These are phyloP conservation scores for Fusarium anguioides DNA, from an alignment of 2,329 filamentous ascomycete species.

Conservation along the genomic window DNA sequence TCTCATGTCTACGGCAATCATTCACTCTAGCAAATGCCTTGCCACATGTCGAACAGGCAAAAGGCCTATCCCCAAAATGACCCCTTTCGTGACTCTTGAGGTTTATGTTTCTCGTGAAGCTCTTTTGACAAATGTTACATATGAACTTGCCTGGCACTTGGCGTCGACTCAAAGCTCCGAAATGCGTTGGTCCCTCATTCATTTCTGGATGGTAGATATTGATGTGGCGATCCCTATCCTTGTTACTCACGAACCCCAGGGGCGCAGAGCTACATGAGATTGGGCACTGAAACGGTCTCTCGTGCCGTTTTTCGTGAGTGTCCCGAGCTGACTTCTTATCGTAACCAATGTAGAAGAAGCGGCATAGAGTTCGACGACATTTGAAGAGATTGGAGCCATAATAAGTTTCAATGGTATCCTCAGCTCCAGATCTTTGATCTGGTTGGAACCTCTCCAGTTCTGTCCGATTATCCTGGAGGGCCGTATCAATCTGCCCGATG, in stretches of 20 bases:
- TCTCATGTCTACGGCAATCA: constrained; percentile 22
- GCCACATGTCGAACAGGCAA: background rate
- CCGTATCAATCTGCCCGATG: background rate
- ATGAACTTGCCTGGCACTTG: background rate
- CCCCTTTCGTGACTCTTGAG: constrained; percentile 5
- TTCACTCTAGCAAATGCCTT: background rate
- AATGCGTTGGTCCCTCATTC: rapidly evolving
- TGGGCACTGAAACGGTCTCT: background rate
- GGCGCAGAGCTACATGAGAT: background rate
- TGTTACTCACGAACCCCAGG: background rate
- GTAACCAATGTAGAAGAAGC: constrained; percentile 7
- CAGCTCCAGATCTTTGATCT: background rate
- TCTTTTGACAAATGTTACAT: background rate
- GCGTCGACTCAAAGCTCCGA: background rate
- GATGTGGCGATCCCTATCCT: background rate
- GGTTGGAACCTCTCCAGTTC: background rate
- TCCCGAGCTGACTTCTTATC: background rate
- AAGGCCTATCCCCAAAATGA: constrained; percentile 6
- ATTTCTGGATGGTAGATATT: background rate
- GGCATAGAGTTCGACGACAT: background rate
- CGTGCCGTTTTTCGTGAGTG: background rate
- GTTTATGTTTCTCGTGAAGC: background rate
- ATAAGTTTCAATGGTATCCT: background rate
- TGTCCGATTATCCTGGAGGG: background rate
- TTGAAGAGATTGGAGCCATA: background rate